A percentile compares a stretch with the other conserved stretches of the same genome.
These are phyloP conservation scores for Mycosphaerelloides madeirae DNA, from an alignment of 2,329 filamentous ascomycete genomes.

Conservation along the genomic window DNA sequence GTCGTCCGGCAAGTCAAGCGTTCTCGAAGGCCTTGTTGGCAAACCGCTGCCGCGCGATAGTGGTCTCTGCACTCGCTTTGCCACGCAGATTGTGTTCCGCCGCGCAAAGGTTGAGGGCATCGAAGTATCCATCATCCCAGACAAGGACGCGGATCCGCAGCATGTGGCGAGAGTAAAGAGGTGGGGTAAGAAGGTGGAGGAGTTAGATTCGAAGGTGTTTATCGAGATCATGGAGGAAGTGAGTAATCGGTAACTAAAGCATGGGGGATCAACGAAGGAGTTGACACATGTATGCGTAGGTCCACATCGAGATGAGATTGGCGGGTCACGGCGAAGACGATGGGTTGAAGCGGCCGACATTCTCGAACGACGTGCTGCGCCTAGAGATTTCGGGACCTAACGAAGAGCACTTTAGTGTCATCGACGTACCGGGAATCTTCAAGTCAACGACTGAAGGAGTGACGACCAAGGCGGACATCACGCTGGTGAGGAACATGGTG, in stretches of 20 bases:
- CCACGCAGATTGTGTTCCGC: conserved; percentile 27
- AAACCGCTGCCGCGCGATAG: conserved; percentile 51
- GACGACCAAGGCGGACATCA: conserved; percentile 37
- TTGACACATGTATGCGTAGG: no score
- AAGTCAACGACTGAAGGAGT: conserved; percentile 31
- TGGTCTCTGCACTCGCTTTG: conserved; percentile 50
- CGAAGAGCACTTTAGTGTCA: conserved; percentile 27
- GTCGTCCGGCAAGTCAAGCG: conserved; percentile 58
- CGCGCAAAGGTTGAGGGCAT: conserved; percentile 8
- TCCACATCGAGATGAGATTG: conserved; percentile 16
- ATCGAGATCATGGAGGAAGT: conserved; percentile 22
- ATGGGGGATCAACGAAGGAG: no score
- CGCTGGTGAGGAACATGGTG: conserved; percentile 38
- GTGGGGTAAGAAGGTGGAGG: conserved; percentile 9
- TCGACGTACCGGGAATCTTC: conserved; percentile 32
- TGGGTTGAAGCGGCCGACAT: conserved; percentile 13
- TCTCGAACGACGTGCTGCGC: conserved; percentile 29
- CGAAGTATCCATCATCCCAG: conserved; percentile 20
- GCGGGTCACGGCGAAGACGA: conserved; percentile 2
- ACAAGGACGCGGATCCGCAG: conserved; percentile 9
- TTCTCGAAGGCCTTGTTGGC: conserved; percentile 58
- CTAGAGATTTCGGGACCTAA: conserved; percentile 27
- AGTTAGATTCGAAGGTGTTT: conserved; percentile 19
- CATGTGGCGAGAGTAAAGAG: conserved; percentile 6
- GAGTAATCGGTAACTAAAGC: not conserved